A percentile compares a stretch with the other conserved stretches of the same genome.
These are phyloP conservation scores for Termitomyces sp. DNA, from an alignment of 768 basidiomycete genomes.

Conservation along the genomic window DNA sequence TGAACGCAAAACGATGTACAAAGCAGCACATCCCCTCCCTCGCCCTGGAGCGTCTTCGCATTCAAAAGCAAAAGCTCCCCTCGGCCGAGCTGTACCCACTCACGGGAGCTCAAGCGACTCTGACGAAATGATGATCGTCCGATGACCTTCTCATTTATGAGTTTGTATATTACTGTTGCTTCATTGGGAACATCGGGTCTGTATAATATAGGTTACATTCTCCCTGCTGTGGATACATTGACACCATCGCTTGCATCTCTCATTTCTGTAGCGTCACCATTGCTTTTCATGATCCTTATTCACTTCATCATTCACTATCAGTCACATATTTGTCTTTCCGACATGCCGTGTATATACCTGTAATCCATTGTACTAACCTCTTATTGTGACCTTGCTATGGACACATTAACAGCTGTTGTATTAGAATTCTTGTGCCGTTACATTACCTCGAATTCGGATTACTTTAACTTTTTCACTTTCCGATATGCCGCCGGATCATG, in stretches of 20 bases:
- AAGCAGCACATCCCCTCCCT: constrained; percentile 5
- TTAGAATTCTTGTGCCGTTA: not conserved
- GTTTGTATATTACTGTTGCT: not conserved
- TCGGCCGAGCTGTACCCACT: constrained; percentile 16
- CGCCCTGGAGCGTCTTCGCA: not conserved
- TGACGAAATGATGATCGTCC: constrained; percentile 8
- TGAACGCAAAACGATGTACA: constrained; percentile 11
- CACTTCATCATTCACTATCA: not conserved
- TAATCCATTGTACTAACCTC: not conserved
- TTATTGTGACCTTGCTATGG: not conserved
- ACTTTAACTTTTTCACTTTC: not conserved
- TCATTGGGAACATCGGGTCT: constrained; percentile 1
- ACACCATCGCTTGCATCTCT: not conserved
- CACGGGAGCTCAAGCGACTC: constrained; percentile 3
- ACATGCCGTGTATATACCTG: not conserved
- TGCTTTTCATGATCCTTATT: constrained; percentile 1
- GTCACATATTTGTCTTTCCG: not conserved
- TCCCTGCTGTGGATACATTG: constrained; percentile 3
- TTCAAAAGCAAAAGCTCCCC: constrained; percentile 15
- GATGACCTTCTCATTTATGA: not conserved
- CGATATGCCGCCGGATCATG: constrained; percentile 5
- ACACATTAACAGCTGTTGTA: constrained; percentile 1
- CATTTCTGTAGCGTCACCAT: not conserved
- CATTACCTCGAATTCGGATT: constrained; percentile 1
- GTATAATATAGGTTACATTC: constrained; percentile 8